Evolutionary conservation across 1,284 basidiomycete genomes (phyloP).

Genomic region (Heterobasidion irregulare): DNA sequence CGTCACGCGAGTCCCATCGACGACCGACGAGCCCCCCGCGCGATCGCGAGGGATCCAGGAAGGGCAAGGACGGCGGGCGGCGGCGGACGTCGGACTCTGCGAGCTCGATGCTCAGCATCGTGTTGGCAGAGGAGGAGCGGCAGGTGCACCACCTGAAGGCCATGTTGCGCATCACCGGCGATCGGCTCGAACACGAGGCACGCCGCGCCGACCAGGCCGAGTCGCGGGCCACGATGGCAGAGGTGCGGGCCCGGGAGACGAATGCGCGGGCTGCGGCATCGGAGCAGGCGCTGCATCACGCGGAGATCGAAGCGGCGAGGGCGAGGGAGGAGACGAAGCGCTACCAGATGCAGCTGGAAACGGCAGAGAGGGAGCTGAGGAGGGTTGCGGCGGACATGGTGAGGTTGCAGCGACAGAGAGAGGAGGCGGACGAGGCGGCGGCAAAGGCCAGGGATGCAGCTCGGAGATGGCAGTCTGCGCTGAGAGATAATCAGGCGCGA

Average conservation of each 20-base stretch:
- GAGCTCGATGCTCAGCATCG: slow-evolving; percentile 27
- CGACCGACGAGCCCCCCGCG: slow-evolving; percentile 7
- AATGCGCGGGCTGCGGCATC: slow-evolving; percentile 28
- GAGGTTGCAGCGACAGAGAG: slow-evolving; percentile 33
- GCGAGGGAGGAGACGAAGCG: slow-evolving; percentile 39
- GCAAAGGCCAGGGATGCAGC: slow-evolving; percentile 38
- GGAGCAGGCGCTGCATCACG: slow-evolving; percentile 37
- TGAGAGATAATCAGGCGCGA: slow-evolving; percentile 39
- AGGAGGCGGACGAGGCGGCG: slow-evolving; percentile 38
- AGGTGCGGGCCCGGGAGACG: slow-evolving; percentile 37
- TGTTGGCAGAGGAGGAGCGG: slow-evolving; percentile 56
- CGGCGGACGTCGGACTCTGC: slow-evolving; percentile 15
- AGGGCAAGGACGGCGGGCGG: slow-evolving; percentile 14
- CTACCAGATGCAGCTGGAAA: slow-evolving; percentile 40
- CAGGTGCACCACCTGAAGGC: slow-evolving; percentile 49
- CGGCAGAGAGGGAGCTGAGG: slow-evolving; percentile 38
- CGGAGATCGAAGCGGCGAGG: slow-evolving; percentile 37
- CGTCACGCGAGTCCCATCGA: slow-evolving; percentile 10
- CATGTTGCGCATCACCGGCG: slow-evolving; percentile 41
- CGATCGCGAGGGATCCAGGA: slow-evolving; percentile 9
- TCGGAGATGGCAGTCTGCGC: slow-evolving; percentile 34
- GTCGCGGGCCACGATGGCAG: slow-evolving; percentile 43
- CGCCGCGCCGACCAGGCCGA: slow-evolving; percentile 43
- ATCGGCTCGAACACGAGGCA: slow-evolving; percentile 49
- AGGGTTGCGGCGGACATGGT: slow-evolving; percentile 33